Base-by-base conservation (phyloP, 208 protist genomes). In the Trypanosoma scelopori region DNA sequence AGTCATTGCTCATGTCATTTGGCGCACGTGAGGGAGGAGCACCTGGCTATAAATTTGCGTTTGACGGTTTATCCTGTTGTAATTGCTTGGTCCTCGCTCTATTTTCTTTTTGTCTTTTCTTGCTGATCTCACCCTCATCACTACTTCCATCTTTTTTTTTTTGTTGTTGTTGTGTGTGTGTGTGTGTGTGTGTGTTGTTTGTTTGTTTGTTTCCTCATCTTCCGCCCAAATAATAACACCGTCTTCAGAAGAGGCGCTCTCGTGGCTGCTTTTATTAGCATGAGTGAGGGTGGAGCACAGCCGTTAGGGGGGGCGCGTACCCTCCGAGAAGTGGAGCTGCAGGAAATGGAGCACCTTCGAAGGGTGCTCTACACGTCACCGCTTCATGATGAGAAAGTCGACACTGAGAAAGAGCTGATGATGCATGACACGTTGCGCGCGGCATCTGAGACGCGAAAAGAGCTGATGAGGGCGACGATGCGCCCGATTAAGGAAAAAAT, bases 281-380 rank as follows among this genome's bases (percentile, higher is more conserved):
- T 30, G 13, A 30, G n/a, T 48, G 35, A 52, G 43, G 42, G 20
- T 22, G 66, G 30, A 12, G 1, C 15, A 12, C 27, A 6, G 41
- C 1, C 49, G 2, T 13, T 20, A 32, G 51, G 42, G 15, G 15
- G 1, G 3, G 9, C 22, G 37, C 83, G 82, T 18, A 45, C 74
- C 20, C 52, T 94, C 28, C 83, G 74, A 22, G 82, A 89, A 55
- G 71, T 88, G 16, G 78, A 91, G 76, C 65, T 51, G 18, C 71
- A 88, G 20, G 88, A 94, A 61, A 82, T 75, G 48, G 74, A 76
- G n/a, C 67, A 67, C 37, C 69, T 91, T 48, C 88, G 85, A 59
- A 72, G 86, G 25, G 57, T 67, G 0, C 76, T 91, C 6, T 94
- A 94, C 70, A 67, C 71, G 58, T 84, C 82, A 5, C 71, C 83